phyloP scores from a whole-genome alignment of 306 rosid genomes.

The Geum urbanum region DNA sequence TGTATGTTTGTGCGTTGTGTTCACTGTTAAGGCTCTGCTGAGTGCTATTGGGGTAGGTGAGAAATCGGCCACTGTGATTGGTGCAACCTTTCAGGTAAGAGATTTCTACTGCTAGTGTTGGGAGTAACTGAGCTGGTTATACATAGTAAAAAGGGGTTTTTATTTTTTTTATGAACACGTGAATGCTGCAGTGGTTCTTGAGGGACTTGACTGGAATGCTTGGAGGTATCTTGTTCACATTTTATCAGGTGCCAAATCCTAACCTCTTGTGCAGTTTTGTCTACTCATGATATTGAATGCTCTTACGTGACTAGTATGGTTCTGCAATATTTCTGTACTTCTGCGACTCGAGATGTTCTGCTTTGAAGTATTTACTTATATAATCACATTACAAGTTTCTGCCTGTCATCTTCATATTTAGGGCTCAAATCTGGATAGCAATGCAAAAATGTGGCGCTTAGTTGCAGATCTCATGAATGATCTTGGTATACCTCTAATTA shows the following conservation, averaged over 20 bases:
- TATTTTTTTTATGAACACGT: constrained; percentile 12
- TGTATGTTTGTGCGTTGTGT: constrained; percentile 12
- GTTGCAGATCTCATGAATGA: constrained; percentile 98
- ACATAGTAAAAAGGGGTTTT: constrained; percentile 15
- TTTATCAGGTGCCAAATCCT: constrained; percentile 64
- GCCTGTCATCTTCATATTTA: constrained; percentile 30
- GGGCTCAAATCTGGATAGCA: constrained; percentile 96
- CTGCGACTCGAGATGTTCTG: constrained; percentile 6
- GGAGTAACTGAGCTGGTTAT: constrained; percentile 27
- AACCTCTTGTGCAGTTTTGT: not conserved
- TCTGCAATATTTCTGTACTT: not conserved
- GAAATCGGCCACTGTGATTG: constrained; percentile 91
- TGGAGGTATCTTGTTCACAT: constrained; percentile 95
- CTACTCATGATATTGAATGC: constrained; percentile 4
- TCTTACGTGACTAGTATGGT: constrained; percentile 4
- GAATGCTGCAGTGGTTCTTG: constrained; percentile 86
- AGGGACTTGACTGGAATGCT: constrained; percentile 98
- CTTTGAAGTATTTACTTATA: constrained; percentile 12
- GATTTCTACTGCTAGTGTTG: constrained; percentile 9
- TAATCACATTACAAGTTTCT: constrained; percentile 7
- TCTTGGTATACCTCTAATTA: constrained; percentile 50
- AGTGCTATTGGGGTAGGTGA: constrained; percentile 97
- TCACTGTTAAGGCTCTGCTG: constrained; percentile 66
- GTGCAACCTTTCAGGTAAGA: constrained; percentile 95
- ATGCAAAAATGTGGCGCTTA: constrained; percentile 98